A percentile compares a stretch with the other conserved stretches of the same genome.
Evolutionary conservation across 2,329 filamentous ascomycete species (phyloP).

Genomic region (Zarea fungicola): DNA sequence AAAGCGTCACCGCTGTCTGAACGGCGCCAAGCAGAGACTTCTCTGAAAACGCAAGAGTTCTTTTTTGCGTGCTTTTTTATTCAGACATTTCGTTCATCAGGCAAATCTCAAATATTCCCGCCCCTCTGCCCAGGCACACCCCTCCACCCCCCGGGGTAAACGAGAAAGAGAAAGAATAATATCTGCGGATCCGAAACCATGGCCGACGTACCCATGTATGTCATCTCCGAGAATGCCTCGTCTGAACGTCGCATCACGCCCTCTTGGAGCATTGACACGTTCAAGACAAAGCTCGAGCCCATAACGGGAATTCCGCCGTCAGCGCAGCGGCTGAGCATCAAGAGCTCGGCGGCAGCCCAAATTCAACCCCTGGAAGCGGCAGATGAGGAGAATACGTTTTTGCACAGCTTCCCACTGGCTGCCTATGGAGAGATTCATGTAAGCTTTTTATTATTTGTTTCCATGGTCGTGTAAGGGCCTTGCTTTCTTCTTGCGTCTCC

Average conservation of each 20-base stretch:
- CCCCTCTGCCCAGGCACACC: too few species aligned
- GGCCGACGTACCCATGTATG: constrained; percentile 69
- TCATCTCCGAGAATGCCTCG: constrained; percentile 69
- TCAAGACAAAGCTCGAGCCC: constrained; percentile 85
- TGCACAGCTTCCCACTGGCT: constrained; percentile 61
- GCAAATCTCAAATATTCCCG: too few species aligned
- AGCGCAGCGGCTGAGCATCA: constrained; percentile 70
- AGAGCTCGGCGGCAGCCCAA: constrained; percentile 52
- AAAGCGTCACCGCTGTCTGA: not conserved
- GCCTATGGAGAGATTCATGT: constrained; percentile 77
- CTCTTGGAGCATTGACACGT: constrained; percentile 78
- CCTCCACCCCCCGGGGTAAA: too few species aligned
- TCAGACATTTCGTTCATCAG: not conserved
- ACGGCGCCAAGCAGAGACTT: not conserved
- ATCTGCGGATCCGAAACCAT: constrained; percentile 33
- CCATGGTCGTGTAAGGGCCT: too few species aligned
- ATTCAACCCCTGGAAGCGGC: constrained; percentile 60
- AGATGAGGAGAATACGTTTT: constrained; percentile 65
- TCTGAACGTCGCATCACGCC: constrained; percentile 90
- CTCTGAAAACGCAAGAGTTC: too few species aligned
- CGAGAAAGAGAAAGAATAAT: not conserved
- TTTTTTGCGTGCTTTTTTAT: too few species aligned
- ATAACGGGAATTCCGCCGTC: constrained; percentile 86
- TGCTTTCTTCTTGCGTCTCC: not conserved
- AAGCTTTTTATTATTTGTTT: too few species aligned